phyloP scores from a whole-genome alignment of 441 rosid genomes.

The Viola pubescens region DNA sequence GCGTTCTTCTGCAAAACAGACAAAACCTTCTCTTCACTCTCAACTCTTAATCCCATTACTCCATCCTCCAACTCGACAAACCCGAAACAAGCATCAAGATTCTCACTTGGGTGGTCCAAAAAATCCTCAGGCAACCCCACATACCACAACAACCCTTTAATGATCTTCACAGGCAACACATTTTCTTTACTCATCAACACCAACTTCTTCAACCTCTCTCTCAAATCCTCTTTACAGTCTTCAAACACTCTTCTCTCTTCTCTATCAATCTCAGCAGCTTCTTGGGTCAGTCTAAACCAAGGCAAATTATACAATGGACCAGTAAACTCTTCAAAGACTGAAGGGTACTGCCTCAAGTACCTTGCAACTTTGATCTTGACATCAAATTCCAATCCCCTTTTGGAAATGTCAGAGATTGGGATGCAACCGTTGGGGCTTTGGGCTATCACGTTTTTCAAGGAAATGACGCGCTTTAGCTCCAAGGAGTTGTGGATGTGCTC shows the following conservation, averaged over 20 bases:
- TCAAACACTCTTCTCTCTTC: slow-evolving; percentile 42
- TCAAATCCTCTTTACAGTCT: slow-evolving; percentile 42
- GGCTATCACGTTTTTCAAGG: slow-evolving; percentile 51
- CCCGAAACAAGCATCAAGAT: slow-evolving; percentile 42
- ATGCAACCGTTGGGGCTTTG: slow-evolving; percentile 44
- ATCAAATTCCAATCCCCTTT: slow-evolving; percentile 54
- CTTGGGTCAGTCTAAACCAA: slow-evolving; percentile 76
- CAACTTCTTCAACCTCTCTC: slow-evolving; percentile 49
- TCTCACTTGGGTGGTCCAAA: slow-evolving; percentile 27
- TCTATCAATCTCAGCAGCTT: slow-evolving; percentile 52
- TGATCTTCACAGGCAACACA: slow-evolving; percentile 60
- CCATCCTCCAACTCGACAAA: slow-evolving; percentile 69
- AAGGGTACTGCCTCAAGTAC: slow-evolving; percentile 59
- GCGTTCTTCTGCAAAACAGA: slow-evolving; percentile 59
- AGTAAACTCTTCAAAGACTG: slow-evolving; percentile 64
- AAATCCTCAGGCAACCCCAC: slow-evolving; percentile 65
- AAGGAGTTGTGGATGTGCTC: slow-evolving; percentile 55
- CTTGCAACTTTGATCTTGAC: slow-evolving; percentile 58
- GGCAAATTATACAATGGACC: slow-evolving; percentile 69
- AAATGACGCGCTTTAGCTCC: slow-evolving; percentile 54
- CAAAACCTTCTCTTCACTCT: slow-evolving; percentile 24
- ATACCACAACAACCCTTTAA: slow-evolving; percentile 77
- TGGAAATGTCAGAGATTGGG: slow-evolving; percentile 61
- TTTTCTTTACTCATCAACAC: slow-evolving; percentile 59
- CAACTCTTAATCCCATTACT: slow-evolving; percentile 49